Evolutionary conservation across 2,329 filamentous ascomycete species (phyloP), one percentile per base, ranked within the genome.

Genomic region (Didymella keratinophila): DNA sequence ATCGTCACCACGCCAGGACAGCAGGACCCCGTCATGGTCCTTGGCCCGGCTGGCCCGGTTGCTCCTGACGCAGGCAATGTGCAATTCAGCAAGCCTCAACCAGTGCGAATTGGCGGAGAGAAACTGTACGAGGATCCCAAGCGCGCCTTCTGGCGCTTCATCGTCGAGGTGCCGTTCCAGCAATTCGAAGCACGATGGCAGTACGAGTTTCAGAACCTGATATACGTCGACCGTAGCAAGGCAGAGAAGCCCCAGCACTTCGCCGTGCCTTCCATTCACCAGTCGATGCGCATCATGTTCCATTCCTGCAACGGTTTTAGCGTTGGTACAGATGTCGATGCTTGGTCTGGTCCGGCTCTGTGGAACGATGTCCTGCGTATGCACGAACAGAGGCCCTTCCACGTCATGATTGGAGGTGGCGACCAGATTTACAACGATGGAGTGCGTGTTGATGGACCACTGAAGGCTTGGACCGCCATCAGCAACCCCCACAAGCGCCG

Each of bases 361-460:
- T 89, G 87, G 87, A 86, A 88, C 62, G 86, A 89, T 61, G 87
- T 88, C 30, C 71, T 88, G 55, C 83, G 86, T 44, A 78, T 85
- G 57, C 87, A 89, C 66, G 81, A 81, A 65, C 72, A 83, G 71
- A 81, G 81, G 62, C 86, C 86, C 8, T 87, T 89, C 73, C 85
- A 87, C 69, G 84, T 87, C 64, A 91, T 89, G 88, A 85, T 97
- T 62, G 94, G 94, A 51, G 94, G 94, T 56, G 94, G 94, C 58
- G 94, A 98, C 72, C 94, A 97, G 78, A 87, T 89, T 65, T 89
- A 89, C 77, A 88, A 89, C 64, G 87, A 89, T 55, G 91, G 91
- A 23, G 92, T 98, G 64, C 86, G 94, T 62, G 92, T 97, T 1
- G 82, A 88, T 50, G 94, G 93, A 0, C 94, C 94, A 1, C 79